These are phyloP conservation scores for Racocetra persica DNA, from an alignment of 371 early-diverging fungal genomes.

Conservation along the genomic window DNA sequence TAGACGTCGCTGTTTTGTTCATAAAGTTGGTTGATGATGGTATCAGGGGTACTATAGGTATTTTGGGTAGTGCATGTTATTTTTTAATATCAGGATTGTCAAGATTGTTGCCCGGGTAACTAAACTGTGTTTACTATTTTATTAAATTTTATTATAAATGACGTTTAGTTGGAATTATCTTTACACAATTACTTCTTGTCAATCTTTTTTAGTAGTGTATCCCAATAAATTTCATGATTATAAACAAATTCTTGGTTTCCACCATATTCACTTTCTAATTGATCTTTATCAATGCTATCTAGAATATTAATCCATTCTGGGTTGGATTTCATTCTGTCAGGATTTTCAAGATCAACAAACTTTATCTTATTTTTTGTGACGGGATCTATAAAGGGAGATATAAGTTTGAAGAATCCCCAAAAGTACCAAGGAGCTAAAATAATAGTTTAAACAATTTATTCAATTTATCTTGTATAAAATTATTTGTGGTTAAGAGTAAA, in stretches of 20 bases:
- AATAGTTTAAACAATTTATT: not conserved
- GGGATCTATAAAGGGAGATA: constrained; percentile 91
- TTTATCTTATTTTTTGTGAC: constrained; percentile 88
- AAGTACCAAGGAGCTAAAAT: constrained; percentile 86
- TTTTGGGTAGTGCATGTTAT: no score
- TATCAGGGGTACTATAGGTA: not conserved
- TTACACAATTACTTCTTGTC: not conserved
- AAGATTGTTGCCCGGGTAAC: no score
- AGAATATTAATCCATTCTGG: constrained; percentile 21
- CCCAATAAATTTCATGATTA: constrained; percentile 35
- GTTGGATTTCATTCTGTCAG: not conserved
- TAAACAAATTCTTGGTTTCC: constrained; percentile 24
- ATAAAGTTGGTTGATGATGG: constrained; percentile 1
- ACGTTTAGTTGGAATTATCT: no score
- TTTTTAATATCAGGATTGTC: no score
- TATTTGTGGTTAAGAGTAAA: not conserved
- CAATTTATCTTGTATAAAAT: not conserved
- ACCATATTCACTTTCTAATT: constrained; percentile 32
- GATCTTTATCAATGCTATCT: not conserved
- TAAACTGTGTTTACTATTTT: no score
- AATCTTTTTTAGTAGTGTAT: constrained; percentile 13
- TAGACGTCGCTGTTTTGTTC: not conserved
- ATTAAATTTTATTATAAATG: no score
- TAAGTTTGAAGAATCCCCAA: constrained; percentile 76
- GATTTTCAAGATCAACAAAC: constrained; percentile 76